A percentile compares a stretch with the other conserved stretches of the same genome.
phyloP scores from a whole-genome alignment of 2,329 filamentous ascomycete species.

The Aureobasidium pullulans region DNA sequence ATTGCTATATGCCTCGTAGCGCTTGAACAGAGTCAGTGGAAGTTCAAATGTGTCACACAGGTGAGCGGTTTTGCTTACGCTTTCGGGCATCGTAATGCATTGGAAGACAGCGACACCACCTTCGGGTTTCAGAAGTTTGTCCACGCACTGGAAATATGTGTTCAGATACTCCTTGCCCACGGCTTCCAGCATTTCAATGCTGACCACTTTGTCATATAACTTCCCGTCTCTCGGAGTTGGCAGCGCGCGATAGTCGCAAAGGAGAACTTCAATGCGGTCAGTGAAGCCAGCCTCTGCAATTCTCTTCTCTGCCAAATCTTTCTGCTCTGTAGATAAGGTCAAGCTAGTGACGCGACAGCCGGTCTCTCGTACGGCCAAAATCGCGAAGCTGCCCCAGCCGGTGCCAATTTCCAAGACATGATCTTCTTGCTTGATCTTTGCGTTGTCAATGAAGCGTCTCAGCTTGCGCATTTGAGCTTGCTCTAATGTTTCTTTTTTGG shows the following conservation, averaged over 20 bases:
- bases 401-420: slow-evolving; percentile 70
- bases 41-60: not conserved
- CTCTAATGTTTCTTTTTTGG: slow-evolving; percentile 52
- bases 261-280: slow-evolving; percentile 55
- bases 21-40: slow-evolving; percentile 20
- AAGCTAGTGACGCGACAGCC: slow-evolving; percentile 63
- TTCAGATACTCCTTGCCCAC: slow-evolving; percentile 61
- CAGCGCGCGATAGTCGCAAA: slow-evolving; percentile 62
- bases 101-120: slow-evolving; percentile 65
- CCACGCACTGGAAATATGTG: slow-evolving; percentile 60
- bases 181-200: slow-evolving; percentile 71
- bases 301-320: slow-evolving; percentile 57
- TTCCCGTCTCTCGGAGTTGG: slow-evolving; percentile 40
- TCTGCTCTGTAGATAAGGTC: slow-evolving; percentile 63
- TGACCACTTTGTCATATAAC: slow-evolving; percentile 63
- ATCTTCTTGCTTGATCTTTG: slow-evolving; percentile 55
- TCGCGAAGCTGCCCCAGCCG: slow-evolving; percentile 68
- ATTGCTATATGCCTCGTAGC: slow-evolving; percentile 59
- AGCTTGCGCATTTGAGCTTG: slow-evolving; percentile 62
- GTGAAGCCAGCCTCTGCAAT: slow-evolving; percentile 55
- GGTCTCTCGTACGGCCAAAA: slow-evolving; percentile 58
- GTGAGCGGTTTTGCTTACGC: slow-evolving; percentile 21
- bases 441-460: slow-evolving; percentile 57
- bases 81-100: slow-evolving; percentile 70
- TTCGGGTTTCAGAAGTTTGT: slow-evolving; percentile 56